phyloP scores from a whole-genome alignment of 2,329 filamentous ascomycete genomes.

The Colletotrichum truncatum region DNA sequence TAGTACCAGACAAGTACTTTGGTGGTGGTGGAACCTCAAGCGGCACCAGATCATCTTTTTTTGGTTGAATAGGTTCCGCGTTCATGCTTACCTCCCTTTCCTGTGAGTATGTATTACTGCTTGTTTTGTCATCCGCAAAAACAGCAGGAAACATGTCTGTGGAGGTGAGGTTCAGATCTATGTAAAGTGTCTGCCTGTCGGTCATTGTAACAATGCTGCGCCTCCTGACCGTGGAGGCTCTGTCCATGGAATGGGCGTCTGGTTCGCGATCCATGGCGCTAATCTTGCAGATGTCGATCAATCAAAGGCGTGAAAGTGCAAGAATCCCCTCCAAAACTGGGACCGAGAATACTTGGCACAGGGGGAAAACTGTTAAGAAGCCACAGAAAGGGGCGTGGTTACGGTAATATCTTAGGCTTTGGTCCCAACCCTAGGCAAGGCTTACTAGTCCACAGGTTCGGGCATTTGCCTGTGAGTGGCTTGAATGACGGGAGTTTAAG shows the following conservation, averaged over 20 bases:
- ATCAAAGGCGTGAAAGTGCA: neutral
- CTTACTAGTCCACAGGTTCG: neutral
- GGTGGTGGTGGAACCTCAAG: neutral
- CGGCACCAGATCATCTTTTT: neutral
- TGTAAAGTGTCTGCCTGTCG: neutral
- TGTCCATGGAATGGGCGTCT: neutral
- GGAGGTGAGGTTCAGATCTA: slow-evolving; percentile 4
- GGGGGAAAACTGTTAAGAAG: neutral
- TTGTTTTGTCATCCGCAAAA: neutral
- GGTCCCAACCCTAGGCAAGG: neutral
- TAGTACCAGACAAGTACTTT: slow-evolving; percentile 1
- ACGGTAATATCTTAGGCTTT: neutral
- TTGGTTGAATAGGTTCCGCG: neutral
- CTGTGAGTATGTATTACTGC: neutral
- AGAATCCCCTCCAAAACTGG: neutral
- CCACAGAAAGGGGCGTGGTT: neutral
- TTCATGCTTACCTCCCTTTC: neutral
- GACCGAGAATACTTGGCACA: neutral
- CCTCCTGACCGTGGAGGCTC: neutral
- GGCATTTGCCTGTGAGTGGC: neutral
- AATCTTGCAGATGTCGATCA: neutral
- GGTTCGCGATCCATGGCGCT: neutral
- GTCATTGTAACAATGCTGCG: slow-evolving; percentile 5
- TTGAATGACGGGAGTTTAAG: neutral
- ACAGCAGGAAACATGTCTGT: slow-evolving; percentile 16